Conservation (phyloP, 1,284 basidiomycete genomes). For the Naganishia sp. region DNA sequence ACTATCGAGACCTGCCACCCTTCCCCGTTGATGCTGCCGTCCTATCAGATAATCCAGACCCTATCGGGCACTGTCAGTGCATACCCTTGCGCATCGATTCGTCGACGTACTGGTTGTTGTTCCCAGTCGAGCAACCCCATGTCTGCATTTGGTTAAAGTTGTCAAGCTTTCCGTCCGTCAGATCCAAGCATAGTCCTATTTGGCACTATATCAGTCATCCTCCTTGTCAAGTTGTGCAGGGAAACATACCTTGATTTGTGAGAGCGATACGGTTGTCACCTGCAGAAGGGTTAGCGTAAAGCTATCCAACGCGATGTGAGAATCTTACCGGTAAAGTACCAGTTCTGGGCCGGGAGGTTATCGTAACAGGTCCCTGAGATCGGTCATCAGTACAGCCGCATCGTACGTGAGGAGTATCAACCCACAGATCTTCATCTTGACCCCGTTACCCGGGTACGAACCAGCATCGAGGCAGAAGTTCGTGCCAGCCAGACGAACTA, state of each 20-base stretch:
- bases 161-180: slow-evolving; percentile 35
- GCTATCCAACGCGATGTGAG: too few species aligned
- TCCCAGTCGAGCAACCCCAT: slow-evolving; percentile 35
- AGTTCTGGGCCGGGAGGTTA: slow-evolving; percentile 34
- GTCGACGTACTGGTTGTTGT: slow-evolving; percentile 22
- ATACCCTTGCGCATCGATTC: background rate
- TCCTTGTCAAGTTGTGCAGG: background rate
- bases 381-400: background rate
- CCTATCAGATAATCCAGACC: background rate
- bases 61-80: background rate
- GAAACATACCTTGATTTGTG: slow-evolving; percentile 24
- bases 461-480: slow-evolving; percentile 36
- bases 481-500: slow-evolving; percentile 30
- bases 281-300: slow-evolving; percentile 20
- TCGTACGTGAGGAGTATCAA: background rate
- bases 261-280: slow-evolving; percentile 38
- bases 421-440: slow-evolving; percentile 31
- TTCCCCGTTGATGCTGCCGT: background rate
- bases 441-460: slow-evolving; percentile 26
- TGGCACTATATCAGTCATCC: too few species aligned
- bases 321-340: slow-evolving; percentile 34
- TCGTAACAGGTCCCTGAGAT: slow-evolving; percentile 23
- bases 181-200: slow-evolving; percentile 41
- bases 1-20: background rate
- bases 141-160: slow-evolving; percentile 39